Evolutionary conservation across 2,329 filamentous ascomycete genomes (phyloP).

Genomic region (Zymoseptoria ardabiliae): DNA sequence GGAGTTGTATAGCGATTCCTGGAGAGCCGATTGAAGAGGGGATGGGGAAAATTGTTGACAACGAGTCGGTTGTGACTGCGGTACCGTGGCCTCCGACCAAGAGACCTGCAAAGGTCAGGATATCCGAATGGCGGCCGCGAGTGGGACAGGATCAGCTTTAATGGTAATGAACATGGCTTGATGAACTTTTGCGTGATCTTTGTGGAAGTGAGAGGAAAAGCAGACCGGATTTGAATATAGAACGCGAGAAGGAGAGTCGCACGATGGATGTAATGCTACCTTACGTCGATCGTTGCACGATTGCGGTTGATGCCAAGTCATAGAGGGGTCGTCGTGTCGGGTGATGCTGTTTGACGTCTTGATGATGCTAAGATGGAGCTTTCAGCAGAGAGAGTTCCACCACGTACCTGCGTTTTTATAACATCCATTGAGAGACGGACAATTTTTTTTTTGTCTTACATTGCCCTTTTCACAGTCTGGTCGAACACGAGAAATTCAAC

Average conservation of each 20-base stretch:
- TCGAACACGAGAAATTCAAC: neutral
- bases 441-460: neutral
- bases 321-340: neutral
- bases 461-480: neutral
- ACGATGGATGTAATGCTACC: neutral
- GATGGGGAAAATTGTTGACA: neutral
- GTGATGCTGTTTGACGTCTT: neutral
- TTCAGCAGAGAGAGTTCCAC: neutral
- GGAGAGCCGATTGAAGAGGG: constrained; percentile 6
- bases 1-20: constrained; percentile 7
- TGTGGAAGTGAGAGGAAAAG: neutral
- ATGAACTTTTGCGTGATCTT: neutral
- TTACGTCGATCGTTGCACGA: neutral
- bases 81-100: constrained; percentile 1
- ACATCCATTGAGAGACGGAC: neutral
- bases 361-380: too few relatives aligned
- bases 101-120: constrained; percentile 1
- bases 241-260: neutral
- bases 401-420: neutral
- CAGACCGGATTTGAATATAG: neutral
- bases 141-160: neutral
- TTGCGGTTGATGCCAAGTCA: neutral
- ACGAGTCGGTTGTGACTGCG: neutral
- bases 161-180: neutral
- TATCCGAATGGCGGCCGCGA: neutral